Conservation (phyloP, 225 moss, liverwort and hornwort species). For the Sphagnum contortum region DNA sequence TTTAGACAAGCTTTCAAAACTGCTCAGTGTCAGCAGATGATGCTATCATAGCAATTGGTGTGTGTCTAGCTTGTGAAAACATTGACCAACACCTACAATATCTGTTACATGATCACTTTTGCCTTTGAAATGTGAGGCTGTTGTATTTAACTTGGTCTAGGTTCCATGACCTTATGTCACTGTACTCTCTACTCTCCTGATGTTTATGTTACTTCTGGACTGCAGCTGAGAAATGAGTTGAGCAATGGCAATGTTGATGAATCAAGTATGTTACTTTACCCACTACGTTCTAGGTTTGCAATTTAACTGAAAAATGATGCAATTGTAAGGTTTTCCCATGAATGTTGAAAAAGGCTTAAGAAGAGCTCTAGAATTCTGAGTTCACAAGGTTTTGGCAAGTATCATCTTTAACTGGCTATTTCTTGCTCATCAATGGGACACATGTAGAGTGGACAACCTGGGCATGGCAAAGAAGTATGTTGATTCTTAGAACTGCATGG, state of each 20-base stretch:
- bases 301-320: not conserved
- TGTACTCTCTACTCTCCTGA: not conserved
- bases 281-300: not conserved
- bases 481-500: not conserved
- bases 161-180: too few species aligned
- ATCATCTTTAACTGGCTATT: too few species aligned
- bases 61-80: too few species aligned
- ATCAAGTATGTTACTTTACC: slow-evolving; percentile 36
- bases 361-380: not conserved
- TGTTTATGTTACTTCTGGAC: not conserved
- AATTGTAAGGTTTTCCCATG: not conserved
- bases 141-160: not conserved
- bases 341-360: not conserved
- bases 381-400: not conserved
- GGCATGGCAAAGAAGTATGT: too few species aligned
- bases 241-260: slow-evolving; percentile 78
- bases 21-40: slow-evolving; percentile 1
- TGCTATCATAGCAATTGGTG: not conserved
- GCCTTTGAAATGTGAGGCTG: not conserved
- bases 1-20: slow-evolving; percentile 1
- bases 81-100: too few species aligned
- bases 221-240: slow-evolving; percentile 75
- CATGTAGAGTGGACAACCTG: not conserved
- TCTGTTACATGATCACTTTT: not conserved
- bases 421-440: too few species aligned